A percentile compares a stretch with the other conserved stretches of the same genome.
These are phyloP conservation scores for Collybia sordida DNA, from an alignment of 768 basidiomycete genomes.

Conservation along the genomic window DNA sequence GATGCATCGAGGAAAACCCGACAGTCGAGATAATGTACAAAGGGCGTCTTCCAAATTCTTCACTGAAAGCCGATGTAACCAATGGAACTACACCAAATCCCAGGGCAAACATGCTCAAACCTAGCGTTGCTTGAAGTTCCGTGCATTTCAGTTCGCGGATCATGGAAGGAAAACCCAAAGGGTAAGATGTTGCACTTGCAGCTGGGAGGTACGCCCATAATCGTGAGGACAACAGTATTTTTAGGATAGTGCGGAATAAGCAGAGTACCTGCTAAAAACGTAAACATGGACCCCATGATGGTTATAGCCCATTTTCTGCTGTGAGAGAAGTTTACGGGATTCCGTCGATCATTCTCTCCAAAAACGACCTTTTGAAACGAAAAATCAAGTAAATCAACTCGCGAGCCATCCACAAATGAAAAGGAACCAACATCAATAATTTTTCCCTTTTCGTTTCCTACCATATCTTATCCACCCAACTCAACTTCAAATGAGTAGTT, in stretches of 20 bases:
- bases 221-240: background rate
- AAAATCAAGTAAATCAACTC: too few species aligned
- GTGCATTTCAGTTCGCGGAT: slow-evolving; percentile 45
- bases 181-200: slow-evolving; percentile 50
- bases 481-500: too few species aligned
- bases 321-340: slow-evolving; percentile 19
- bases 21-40: slow-evolving; percentile 54
- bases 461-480: too few species aligned
- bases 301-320: slow-evolving; percentile 33
- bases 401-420: too few species aligned
- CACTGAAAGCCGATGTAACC: slow-evolving; percentile 71
- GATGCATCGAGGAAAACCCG: slow-evolving; percentile 50
- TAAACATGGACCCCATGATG: slow-evolving; percentile 43
- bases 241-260: background rate
- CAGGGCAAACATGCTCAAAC: slow-evolving; percentile 52
- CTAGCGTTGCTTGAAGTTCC: slow-evolving; percentile 44
- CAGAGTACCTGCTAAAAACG: slow-evolving; percentile 41
- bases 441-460: too few species aligned
- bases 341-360: slow-evolving; percentile 20
- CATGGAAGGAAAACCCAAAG: slow-evolving; percentile 60
- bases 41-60: slow-evolving; percentile 68
- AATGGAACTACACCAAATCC: slow-evolving; percentile 67
- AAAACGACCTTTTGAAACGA: slow-evolving; percentile 22
- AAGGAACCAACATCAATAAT: too few species aligned
- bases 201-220: slow-evolving; percentile 37